Evolutionary conservation across 2,329 filamentous ascomycete species (phyloP), one percentile per base, ranked within the genome.

Genomic region (Cordyceps sp.): DNA sequence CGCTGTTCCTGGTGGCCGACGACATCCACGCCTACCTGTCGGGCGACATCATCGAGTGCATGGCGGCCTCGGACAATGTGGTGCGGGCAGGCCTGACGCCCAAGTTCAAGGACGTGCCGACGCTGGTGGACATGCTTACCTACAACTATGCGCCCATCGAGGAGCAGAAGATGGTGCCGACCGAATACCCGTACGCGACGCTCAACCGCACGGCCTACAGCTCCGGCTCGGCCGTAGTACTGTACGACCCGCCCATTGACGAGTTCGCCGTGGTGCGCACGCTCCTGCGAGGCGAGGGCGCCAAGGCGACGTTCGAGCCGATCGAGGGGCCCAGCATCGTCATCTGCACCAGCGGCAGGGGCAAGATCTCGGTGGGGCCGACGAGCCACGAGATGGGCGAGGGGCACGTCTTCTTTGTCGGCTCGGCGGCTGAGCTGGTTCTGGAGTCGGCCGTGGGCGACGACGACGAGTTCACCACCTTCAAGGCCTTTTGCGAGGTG

Each of bases 21-120:
- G 90, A 96, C 48, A 96, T 96, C 45, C 90, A 98, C 53, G 90
- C 90, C 30, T 98, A 98, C 55, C 59, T 92, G 27, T 83, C 78
- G 3, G 83, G 83, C 37, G 88, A 98, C 49, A 93, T 98, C 44
- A 85, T 98, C 52, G 90, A 98, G 58, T 98, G 90, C 64, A 98
- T 98, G 90, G 90, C 90, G 0, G 79, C 84, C 8, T 93, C 83
- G n/a, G 90, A 98, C 66, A 98, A 98, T 43, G 90, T 98, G 23
- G 86, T 98, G 32, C 84, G 90, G 34, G 90, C 90, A 0, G 90
- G 90, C 27, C 90, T 98, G 57, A 98, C 90, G 0, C 90, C 90
- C 34, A 98, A 98, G 54, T 98, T 93, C 69, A 94, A 96, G 61
- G 90, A 98, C 45, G 83, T 96, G 16, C 60, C 75, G 33, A 96